Conservation (phyloP, 306 rosid genomes). For the Vigna trinervia region DNA sequence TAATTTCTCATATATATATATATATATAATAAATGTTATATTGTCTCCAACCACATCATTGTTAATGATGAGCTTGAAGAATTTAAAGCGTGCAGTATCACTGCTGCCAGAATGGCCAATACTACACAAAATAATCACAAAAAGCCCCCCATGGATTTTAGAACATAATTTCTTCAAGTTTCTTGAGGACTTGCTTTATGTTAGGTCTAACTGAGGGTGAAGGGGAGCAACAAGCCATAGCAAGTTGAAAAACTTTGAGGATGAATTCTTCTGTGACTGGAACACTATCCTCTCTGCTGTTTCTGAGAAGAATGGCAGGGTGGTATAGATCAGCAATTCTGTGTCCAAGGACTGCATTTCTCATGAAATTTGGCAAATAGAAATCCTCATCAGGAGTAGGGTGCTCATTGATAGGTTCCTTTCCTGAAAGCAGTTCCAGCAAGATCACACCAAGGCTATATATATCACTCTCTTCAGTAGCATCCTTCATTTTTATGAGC, state of each 20-base stretch:
- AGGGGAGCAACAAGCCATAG: conserved; percentile 88
- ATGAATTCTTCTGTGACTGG: conserved; percentile 61
- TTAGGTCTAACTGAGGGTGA: conserved; percentile 83
- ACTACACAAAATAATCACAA: conserved; percentile 29
- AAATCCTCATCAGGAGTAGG: conserved; percentile 87
- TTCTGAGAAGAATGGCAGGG: conserved; percentile 72
- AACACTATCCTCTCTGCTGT: conserved; percentile 41
- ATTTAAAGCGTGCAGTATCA: conserved; percentile 34
- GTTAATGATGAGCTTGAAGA: conserved; percentile 47
- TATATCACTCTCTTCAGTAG: conserved; percentile 68
- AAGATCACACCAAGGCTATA: conserved; percentile 83
- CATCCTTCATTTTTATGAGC: conserved; percentile 86
- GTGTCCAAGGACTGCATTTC: conserved; percentile 78
- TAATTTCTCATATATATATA: conserved; percentile 39
- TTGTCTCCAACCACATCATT: conserved; percentile 45
- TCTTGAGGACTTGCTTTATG: conserved; percentile 72
- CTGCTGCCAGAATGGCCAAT: conserved; percentile 31
- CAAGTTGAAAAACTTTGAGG: conserved; percentile 81
- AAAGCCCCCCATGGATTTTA: conserved; percentile 35
- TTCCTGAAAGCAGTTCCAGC: conserved; percentile 84
- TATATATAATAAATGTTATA: conserved; percentile 34
- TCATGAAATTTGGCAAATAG: conserved; percentile 79
- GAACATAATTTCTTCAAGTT: conserved; percentile 77
- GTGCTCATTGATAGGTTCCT: conserved; percentile 74
- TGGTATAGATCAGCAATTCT: conserved; percentile 80